Evolutionary conservation across 257 asterid genomes (phyloP).

Genomic region (Rauvolfia tetraphylla): DNA sequence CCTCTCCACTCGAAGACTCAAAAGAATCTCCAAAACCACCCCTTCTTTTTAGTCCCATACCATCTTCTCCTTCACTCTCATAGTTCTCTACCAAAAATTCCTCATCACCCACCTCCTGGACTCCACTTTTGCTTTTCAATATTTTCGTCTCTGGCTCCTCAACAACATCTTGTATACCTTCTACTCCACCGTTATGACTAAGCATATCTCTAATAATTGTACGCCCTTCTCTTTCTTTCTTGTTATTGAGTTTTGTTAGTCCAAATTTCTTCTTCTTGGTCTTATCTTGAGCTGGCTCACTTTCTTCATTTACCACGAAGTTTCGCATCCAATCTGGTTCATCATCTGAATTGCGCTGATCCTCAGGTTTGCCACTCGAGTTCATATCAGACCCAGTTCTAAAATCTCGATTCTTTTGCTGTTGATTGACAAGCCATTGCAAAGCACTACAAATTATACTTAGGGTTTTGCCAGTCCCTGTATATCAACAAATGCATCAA

Average conservation of each 20-base stretch:
- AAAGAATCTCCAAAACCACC: conserved; percentile 36
- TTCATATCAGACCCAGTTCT: conserved; percentile 12
- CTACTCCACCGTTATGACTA: conserved; percentile 25
- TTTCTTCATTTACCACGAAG: conserved; percentile 50
- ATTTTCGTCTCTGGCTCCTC: conserved; percentile 24
- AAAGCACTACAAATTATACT: conserved; percentile 95
- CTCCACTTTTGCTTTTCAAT: conserved; percentile 31
- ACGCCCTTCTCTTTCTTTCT: conserved; percentile 19
- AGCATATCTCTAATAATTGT: conserved; percentile 36
- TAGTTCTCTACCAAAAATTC: conserved; percentile 85
- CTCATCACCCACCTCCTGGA: conserved; percentile 48
- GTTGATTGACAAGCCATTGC: conserved; percentile 86
- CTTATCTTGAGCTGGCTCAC: conserved; percentile 34
- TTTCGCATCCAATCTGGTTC: conserved; percentile 94
- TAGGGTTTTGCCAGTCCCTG: conserved; percentile 97
- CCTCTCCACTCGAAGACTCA: conserved; percentile 67
- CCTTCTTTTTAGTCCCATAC: conserved; percentile 54
- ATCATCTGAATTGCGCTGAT: conserved; percentile 36
- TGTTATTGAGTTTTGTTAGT: conserved; percentile 22
- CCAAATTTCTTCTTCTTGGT: conserved; percentile 21
- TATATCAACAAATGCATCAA: conserved; percentile 9
- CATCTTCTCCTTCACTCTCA: conserved; percentile 64
- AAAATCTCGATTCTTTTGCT: conserved; percentile 24
- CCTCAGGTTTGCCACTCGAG: conserved; percentile 33
- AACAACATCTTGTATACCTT: conserved; percentile 22